Evolutionary conservation across 371 early-diverging fungal genomes (phyloP), one percentile per base, ranked within the genome.

Genomic region (Syncephalastrum sp.): DNA sequence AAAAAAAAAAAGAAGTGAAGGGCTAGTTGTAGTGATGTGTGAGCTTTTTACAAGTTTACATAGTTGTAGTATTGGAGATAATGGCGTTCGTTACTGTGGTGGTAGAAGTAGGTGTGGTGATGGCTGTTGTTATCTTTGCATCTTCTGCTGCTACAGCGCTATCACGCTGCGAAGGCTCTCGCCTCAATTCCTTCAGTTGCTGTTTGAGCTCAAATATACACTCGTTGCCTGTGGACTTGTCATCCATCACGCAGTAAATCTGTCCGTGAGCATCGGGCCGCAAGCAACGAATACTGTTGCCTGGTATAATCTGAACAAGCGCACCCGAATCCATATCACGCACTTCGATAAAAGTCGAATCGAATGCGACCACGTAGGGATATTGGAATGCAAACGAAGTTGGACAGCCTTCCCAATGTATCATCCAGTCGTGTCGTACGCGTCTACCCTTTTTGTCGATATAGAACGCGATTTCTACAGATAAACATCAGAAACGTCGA

Each of bases 331-430:
- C 41, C 14, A 42, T 51, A 48, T 25, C 33, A 17, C 15, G 16
- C 8, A 49, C n/a, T 50, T 95, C 95, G 56, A 95, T 90, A 65
- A 97, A 95, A 23, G 81, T 82, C 12, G 88, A 69, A 50, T 92
- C 92, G 63, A 92, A 94, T 1, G 95, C 95, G 51, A 95, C 77
- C 44, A 97, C 79, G 62, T 92, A 95, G 8, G 95, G 96, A 33
- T 82, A 81, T 41, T 79, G 65, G 45, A 83, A 84, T n/a, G 91
- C 84, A 81, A 89, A 87, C 54, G 87, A 83, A 27, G 84, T 81
- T 1, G 92, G 90, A 7, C 75, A 69, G 6, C 90, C 88, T 55
- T 85, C 88, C 91, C 89, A 90, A 51, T 86, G 68, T 33, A 97
- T 83, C 50, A 89, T 74, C 85, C 88, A 91, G 50, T 89, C 84